Evolutionary conservation across 192 early-diverging fungal genomes (phyloP).

Genomic region (Backusella luteola): DNA sequence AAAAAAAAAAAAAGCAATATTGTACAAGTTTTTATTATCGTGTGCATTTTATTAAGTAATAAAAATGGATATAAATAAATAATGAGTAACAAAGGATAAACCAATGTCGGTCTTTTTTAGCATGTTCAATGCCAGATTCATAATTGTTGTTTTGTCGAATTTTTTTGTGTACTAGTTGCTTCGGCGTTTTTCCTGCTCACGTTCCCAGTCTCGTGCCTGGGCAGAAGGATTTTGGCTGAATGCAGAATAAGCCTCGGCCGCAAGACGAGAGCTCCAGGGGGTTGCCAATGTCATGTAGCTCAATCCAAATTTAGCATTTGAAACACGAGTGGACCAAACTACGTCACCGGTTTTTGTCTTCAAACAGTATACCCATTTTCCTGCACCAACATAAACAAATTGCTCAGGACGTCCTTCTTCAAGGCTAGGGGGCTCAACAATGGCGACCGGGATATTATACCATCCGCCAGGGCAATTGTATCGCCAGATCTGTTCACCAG

Average conservation of each 20-base stretch:
- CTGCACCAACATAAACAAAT: conserved; percentile 15
- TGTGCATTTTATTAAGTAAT: neutral
- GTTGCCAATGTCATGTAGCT: conserved; percentile 21
- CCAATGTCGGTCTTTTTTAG: neutral
- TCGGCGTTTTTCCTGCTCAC: neutral
- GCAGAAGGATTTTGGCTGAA: conserved; percentile 15
- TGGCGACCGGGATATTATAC: conserved; percentile 14
- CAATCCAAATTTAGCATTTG: conserved; percentile 4
- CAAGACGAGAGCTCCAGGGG: conserved; percentile 19
- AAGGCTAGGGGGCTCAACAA: conserved; percentile 8
- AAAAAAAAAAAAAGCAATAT: neutral
- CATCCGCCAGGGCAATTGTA: conserved; percentile 27
- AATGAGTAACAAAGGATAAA: neutral
- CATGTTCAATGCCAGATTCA: neutral
- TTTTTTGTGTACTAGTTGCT: neutral
- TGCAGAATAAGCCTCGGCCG: conserved; percentile 14
- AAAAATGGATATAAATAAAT: neutral
- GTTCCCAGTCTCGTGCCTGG: conserved; percentile 5
- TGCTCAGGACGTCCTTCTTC: neutral
- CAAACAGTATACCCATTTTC: conserved; percentile 19
- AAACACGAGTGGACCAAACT: conserved; percentile 10
- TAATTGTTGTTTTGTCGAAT: neutral
- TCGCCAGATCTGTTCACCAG: conserved; percentile 19
- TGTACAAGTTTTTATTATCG: too few relatives aligned
- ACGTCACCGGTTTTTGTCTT: conserved; percentile 2